Evolutionary conservation across 495 filamentous ascomycete genomes (phyloP).

Genomic region (Penicillium steckii): DNA sequence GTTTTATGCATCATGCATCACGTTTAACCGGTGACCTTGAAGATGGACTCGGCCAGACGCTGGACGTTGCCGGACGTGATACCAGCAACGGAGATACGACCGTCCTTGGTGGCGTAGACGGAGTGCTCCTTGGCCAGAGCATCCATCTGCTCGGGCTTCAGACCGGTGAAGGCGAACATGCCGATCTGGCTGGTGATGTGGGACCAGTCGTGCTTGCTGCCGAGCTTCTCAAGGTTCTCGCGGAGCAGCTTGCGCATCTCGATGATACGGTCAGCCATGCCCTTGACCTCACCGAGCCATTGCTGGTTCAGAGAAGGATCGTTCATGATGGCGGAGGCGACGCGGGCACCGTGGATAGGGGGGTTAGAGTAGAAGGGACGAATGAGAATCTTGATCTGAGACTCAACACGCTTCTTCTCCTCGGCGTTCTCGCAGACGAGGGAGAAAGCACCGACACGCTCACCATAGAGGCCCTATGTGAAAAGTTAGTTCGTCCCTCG

Average conservation of each 20-base stretch:
- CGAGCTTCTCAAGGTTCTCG: constrained; percentile 88
- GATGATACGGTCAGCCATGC: constrained; percentile 98
- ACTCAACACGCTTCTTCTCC: constrained; percentile 95
- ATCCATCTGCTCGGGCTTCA: constrained; percentile 92
- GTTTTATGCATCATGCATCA: constrained; percentile 1
- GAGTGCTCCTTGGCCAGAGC: constrained; percentile 93
- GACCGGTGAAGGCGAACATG: constrained; percentile 98
- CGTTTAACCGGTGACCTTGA: constrained; percentile 76
- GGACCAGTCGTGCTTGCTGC: constrained; percentile 94
- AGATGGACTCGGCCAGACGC: constrained; percentile 91
- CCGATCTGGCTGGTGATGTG: constrained; percentile 98
- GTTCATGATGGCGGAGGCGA: constrained; percentile 91
- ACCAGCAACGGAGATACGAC: constrained; percentile 94
- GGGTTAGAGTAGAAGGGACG: constrained; percentile 98
- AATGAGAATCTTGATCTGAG: constrained; percentile 97
- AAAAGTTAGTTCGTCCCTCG: background rate
- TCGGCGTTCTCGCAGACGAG: constrained; percentile 79
- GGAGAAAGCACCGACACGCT: constrained; percentile 97
- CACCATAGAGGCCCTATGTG: constrained; percentile 85
- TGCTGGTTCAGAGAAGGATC: constrained; percentile 82
- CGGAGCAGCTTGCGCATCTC: constrained; percentile 92
- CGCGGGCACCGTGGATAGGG: constrained; percentile 90
- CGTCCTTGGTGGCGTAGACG: constrained; percentile 96
- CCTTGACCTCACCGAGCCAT: constrained; percentile 97
- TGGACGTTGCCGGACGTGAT: constrained; percentile 93